Evolutionary conservation across 305 asterid species (phyloP).

Genomic region (Fraxinus greggii): DNA sequence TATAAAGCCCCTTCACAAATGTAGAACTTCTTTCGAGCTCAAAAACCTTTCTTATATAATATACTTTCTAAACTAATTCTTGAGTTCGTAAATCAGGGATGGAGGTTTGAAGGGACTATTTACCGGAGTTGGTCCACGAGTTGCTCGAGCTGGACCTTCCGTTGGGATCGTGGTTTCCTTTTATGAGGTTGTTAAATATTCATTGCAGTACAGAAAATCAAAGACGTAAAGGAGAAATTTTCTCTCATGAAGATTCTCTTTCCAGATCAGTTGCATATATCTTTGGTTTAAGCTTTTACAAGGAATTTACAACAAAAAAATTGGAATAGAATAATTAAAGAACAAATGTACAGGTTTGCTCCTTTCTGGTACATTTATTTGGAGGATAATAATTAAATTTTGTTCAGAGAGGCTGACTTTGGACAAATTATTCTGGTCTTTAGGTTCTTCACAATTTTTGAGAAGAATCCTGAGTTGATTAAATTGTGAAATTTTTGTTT

Average conservation of each 20-base stretch:
- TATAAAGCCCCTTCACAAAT: background rate
- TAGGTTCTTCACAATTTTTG: background rate
- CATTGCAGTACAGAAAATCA: conserved; percentile 36
- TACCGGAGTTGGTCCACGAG: conserved; percentile 71
- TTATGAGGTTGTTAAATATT: conserved; percentile 69
- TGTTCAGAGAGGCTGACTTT: background rate
- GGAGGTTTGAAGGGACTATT: conserved; percentile 68
- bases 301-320: background rate
- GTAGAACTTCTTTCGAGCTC: background rate
- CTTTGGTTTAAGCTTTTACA: background rate
- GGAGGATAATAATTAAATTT: background rate
- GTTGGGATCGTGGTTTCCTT: conserved; percentile 85
- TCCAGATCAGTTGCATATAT: background rate
- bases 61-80: background rate
- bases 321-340: background rate
- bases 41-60: background rate
- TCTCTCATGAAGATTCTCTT: background rate
- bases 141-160: conserved; percentile 80
- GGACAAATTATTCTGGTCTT: background rate
- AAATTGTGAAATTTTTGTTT: background rate
- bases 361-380: background rate
- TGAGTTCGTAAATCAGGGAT: conserved; percentile 40
- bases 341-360: background rate
- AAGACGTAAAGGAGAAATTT: background rate
- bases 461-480: background rate